These are phyloP conservation scores for Cutaneotrichosporon mucoides DNA, from an alignment of 1,284 basidiomycete genomes.

Conservation along the genomic window DNA sequence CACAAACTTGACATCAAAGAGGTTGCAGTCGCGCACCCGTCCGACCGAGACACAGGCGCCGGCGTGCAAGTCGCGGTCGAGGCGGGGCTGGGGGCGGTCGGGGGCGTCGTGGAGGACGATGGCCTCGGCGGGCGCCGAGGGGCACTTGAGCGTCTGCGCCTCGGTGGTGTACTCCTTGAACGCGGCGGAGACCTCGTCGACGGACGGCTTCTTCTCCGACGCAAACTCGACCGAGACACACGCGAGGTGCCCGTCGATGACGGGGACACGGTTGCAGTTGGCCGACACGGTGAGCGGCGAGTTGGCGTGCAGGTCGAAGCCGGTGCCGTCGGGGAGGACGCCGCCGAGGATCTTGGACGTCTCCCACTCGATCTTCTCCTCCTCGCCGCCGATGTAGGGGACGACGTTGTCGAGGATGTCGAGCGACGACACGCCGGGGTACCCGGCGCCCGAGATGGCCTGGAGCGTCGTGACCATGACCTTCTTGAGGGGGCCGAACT, in stretches of 20 bases:
- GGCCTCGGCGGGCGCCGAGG: slow-evolving; percentile 79
- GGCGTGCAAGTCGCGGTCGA: slow-evolving; percentile 86
- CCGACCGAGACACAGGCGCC: slow-evolving; percentile 93
- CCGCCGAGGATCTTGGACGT: slow-evolving; percentile 93
- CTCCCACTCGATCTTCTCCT: slow-evolving; percentile 97
- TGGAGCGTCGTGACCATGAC: slow-evolving; percentile 94
- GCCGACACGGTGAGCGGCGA: slow-evolving; percentile 83
- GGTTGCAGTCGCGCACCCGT: slow-evolving; percentile 80
- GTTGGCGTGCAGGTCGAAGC: slow-evolving; percentile 79
- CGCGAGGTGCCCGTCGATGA: slow-evolving; percentile 87
- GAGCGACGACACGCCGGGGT: slow-evolving; percentile 85
- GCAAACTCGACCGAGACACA: slow-evolving; percentile 84
- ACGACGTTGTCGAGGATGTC: slow-evolving; percentile 98
- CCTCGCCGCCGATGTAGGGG: slow-evolving; percentile 87
- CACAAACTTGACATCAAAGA: slow-evolving; percentile 94
- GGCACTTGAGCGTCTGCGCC: slow-evolving; percentile 73
- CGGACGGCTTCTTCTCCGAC: slow-evolving; percentile 66
- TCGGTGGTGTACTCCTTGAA: slow-evolving; percentile 71
- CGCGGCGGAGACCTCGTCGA: slow-evolving; percentile 82
- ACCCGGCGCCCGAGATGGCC: slow-evolving; percentile 94
- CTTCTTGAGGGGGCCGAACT: slow-evolving; percentile 88
- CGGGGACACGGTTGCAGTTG: slow-evolving; percentile 85
- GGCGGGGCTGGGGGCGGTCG: slow-evolving; percentile 88
- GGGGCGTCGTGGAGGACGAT: slow-evolving; percentile 88
- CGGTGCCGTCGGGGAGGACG: slow-evolving; percentile 55